phyloP scores from a whole-genome alignment of 202 grass and related monocot genomes.

The Carex arenaria region DNA sequence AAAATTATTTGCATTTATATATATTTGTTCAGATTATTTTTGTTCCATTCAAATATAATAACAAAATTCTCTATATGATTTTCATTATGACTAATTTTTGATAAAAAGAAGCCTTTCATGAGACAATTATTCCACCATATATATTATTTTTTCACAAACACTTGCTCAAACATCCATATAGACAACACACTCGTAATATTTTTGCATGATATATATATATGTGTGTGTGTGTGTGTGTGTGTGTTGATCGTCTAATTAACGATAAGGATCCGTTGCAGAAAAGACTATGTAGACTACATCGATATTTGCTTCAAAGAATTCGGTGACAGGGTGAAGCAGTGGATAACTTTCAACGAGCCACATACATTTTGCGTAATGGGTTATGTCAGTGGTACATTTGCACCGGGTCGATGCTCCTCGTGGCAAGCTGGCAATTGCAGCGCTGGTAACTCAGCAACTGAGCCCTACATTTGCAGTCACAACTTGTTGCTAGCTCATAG shows the following conservation, averaged over 20 bases:
- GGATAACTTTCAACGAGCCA: conserved; percentile 57
- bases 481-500: conserved; percentile 32
- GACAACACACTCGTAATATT: too few relatives aligned
- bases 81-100: too few relatives aligned
- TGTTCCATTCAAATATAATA: too few relatives aligned
- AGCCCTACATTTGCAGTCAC: conserved; percentile 39
- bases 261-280: too few relatives aligned
- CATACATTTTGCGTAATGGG: not conserved
- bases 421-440: not conserved
- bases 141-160: not conserved
- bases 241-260: too few relatives aligned
- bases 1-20: too few relatives aligned
- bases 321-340: conserved; percentile 40
- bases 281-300: conserved; percentile 22
- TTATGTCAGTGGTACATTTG: not conserved
- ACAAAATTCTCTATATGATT: too few relatives aligned
- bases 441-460: not conserved
- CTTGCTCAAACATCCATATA: not conserved
- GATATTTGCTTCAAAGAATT: conserved; percentile 41
- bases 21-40: too few relatives aligned
- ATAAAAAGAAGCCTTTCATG: too few relatives aligned
- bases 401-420: conserved; percentile 37
- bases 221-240: too few relatives aligned
- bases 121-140: not conserved
- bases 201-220: too few relatives aligned